Evolutionary conservation across 768 basidiomycete genomes (phyloP).

Genomic region (Phanerochaete sordida): DNA sequence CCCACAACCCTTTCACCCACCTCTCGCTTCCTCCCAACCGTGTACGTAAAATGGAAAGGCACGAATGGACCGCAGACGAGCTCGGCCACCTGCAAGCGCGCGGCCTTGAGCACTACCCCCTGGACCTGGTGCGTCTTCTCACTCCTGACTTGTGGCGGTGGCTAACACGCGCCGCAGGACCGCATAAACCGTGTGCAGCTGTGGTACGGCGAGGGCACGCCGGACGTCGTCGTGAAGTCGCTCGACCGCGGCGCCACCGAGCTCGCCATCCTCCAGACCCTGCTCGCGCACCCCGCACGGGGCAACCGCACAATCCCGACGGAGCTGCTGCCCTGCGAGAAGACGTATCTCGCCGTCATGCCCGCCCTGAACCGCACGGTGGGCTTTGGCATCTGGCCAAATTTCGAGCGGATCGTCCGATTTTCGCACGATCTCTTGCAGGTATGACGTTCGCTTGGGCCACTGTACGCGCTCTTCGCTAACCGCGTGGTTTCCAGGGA

Average conservation of each 20-base stretch:
- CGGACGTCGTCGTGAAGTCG: not conserved
- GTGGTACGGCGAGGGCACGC: not conserved
- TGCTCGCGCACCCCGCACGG: not conserved
- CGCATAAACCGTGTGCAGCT: not conserved
- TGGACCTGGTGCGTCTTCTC: not conserved
- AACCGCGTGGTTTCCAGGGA: not conserved
- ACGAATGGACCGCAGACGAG: not conserved
- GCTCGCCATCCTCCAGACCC: not conserved
- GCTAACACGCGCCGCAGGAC: not conserved
- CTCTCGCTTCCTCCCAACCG: not conserved
- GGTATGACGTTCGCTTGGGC: not conserved
- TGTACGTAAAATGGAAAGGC: not conserved
- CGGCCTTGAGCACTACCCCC: not conserved
- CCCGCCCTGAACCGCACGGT: not conserved
- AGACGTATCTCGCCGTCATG: not conserved
- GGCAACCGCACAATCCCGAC: not conserved
- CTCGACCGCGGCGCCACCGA: not conserved
- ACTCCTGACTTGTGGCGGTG: not conserved
- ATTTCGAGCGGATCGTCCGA: not conserved
- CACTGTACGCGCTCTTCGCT: not conserved
- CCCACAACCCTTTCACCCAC: not conserved
- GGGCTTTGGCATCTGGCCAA: not conserved
- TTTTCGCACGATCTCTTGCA: not conserved
- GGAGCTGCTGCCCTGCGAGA: not conserved
- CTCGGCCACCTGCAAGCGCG: not conserved